Conservation (phyloP, 768 basidiomycete species). For the Trametes coccinea region DNA sequence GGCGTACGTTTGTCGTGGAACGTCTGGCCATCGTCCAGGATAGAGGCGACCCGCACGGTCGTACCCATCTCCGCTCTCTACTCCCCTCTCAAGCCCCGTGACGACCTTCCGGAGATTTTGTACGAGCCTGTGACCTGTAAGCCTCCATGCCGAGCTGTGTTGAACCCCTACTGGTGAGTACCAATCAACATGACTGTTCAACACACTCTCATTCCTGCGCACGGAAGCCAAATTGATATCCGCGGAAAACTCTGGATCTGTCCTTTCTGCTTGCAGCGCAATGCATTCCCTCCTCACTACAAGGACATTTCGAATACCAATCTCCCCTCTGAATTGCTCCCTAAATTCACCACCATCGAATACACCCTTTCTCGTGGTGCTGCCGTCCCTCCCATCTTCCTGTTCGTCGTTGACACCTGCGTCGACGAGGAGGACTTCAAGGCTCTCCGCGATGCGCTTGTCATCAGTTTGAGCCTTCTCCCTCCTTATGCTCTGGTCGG, state of each 20-base stretch:
- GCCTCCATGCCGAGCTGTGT: constrained; percentile 93
- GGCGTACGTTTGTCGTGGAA: constrained; percentile 98
- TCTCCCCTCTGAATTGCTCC: constrained; percentile 91
- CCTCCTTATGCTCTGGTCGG: constrained; percentile 96
- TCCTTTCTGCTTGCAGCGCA: constrained; percentile 95
- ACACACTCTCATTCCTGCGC: neutral
- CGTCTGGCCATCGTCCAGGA: constrained; percentile 96
- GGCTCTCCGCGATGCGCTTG: constrained; percentile 91
- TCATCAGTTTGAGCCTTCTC: constrained; percentile 89
- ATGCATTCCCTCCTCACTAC: constrained; percentile 97
- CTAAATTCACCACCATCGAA: constrained; percentile 99
- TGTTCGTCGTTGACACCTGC: constrained; percentile 97
- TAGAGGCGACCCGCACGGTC: constrained; percentile 96
- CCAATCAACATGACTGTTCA: neutral
- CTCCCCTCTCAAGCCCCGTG: constrained; percentile 90
- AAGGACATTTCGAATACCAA: constrained; percentile 98
- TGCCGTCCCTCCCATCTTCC: constrained; percentile 92
- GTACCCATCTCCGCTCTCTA: constrained; percentile 99
- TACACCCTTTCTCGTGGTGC: constrained; percentile 94
- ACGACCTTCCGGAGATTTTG: constrained; percentile 92
- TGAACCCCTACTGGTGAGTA: constrained; percentile 94
- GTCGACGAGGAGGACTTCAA: constrained; percentile 95
- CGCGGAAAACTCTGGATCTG: constrained; percentile 99
- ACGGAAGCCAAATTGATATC: constrained; percentile 91
- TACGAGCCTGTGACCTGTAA: constrained; percentile 99